A percentile compares a stretch with the other conserved stretches of the same genome.
phyloP scores from a whole-genome alignment of 805 yeast species.

The Torulaspora maleeae region DNA sequence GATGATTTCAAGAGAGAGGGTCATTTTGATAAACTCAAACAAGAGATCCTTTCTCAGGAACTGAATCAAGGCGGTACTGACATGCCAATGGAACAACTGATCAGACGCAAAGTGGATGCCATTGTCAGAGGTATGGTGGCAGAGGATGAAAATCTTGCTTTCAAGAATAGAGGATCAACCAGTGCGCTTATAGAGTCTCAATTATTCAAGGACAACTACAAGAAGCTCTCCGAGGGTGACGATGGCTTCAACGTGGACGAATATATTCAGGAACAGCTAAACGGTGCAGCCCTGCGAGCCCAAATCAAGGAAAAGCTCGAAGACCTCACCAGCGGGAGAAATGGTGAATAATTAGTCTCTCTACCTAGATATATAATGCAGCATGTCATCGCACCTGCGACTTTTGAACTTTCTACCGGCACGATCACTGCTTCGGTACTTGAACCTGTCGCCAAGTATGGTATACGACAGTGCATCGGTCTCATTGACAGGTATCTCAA shows the following conservation, averaged over 20 bases:
- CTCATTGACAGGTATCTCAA: constrained; percentile 42
- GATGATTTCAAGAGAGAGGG: constrained; percentile 34
- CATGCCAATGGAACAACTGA: constrained; percentile 14
- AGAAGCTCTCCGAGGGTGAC: constrained; percentile 15
- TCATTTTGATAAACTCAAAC: constrained; percentile 31
- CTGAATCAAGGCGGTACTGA: constrained; percentile 5
- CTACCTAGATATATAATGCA: constrained; percentile 24
- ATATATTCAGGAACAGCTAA: constrained; percentile 16
- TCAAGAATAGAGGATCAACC: constrained; percentile 35
- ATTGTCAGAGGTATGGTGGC: constrained; percentile 28
- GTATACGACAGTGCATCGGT: constrained; percentile 50
- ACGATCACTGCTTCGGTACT: constrained; percentile 71
- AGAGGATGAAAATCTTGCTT: constrained; percentile 30
- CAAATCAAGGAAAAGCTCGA: constrained; percentile 18
- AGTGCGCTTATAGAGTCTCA: constrained; percentile 34
- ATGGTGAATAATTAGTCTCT: background rate
- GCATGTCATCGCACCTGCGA: constrained; percentile 61
- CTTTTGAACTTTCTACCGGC: constrained; percentile 81
- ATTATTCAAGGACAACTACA: constrained; percentile 29
- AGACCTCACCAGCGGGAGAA: constrained; percentile 1
- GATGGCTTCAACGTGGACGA: constrained; percentile 23
- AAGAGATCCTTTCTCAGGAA: constrained; percentile 21
- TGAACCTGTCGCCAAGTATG: constrained; percentile 74
- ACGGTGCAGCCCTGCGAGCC: constrained; percentile 20
- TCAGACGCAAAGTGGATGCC: constrained; percentile 22